These are phyloP conservation scores for Epichloe gansuensis DNA, from an alignment of 2,329 filamentous ascomycete species.

Conservation along the genomic window DNA sequence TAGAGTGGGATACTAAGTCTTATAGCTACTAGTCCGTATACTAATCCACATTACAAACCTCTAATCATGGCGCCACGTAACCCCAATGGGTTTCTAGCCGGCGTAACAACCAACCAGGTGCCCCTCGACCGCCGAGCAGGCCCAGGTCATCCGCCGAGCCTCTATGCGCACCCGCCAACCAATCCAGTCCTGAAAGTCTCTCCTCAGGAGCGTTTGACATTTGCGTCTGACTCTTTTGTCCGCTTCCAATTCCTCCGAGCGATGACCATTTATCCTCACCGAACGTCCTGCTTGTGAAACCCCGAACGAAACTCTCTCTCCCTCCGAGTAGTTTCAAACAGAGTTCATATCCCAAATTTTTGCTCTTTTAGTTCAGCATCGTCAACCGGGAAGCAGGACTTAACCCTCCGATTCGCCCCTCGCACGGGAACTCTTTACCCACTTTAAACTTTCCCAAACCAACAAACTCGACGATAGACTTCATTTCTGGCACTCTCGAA, in stretches of 20 bases:
- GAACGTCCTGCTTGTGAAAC: not conserved
- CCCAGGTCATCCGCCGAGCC: not conserved
- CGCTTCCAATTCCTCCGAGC: not conserved
- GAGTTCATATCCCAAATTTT: not conserved
- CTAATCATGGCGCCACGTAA: too few species aligned
- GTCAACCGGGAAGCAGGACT: not conserved
- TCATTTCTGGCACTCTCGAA: constrained; percentile 4
- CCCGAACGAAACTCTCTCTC: not conserved
- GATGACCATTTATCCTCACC: not conserved
- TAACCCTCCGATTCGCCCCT: not conserved
- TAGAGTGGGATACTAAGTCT: too few species aligned
- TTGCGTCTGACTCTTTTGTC: not conserved
- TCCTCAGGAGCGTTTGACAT: not conserved
- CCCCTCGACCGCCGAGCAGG: too few species aligned
- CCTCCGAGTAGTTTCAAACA: not conserved
- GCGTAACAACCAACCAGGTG: too few species aligned
- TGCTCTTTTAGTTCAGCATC: not conserved
- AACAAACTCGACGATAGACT: not conserved
- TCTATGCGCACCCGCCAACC: not conserved
- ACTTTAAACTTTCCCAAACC: not conserved
- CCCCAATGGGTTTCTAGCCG: too few species aligned
- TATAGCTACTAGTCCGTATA: too few species aligned
- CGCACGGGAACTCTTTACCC: not conserved
- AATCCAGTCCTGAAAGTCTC: not conserved
- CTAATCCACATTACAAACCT: too few species aligned